A percentile compares a stretch with the other conserved stretches of the same genome.
Evolutionary conservation across 176 grass and related monocot species (phyloP).

Genomic region (Olyra latifolia): DNA sequence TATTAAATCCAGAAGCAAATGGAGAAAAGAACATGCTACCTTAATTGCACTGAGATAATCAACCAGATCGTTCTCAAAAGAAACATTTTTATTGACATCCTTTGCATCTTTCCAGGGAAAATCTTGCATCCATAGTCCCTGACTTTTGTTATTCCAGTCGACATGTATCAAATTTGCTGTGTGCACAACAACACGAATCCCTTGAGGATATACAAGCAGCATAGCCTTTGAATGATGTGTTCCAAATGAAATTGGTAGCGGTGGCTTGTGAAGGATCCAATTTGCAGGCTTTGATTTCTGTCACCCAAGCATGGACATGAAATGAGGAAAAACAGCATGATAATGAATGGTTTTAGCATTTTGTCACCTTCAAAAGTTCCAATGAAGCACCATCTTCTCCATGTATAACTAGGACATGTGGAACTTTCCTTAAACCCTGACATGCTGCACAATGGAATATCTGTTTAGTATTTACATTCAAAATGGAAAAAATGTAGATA

Average conservation of each 20-base stretch:
- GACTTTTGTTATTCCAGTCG: constrained; percentile 98
- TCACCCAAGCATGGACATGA: constrained; percentile 33
- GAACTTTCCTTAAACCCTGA: constrained; percentile 72
- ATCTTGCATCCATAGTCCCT: constrained; percentile 94
- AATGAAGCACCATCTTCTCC: constrained; percentile 74
- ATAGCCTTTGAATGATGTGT: constrained; percentile 98
- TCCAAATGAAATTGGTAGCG: constrained; percentile 93
- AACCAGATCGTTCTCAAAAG: constrained; percentile 83
- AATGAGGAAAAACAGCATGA: constrained; percentile 31
- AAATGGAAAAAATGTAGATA: constrained; percentile 9
- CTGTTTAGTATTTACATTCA: constrained; percentile 16
- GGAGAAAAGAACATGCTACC: constrained; percentile 43
- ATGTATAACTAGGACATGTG: constrained; percentile 83
- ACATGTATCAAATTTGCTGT: constrained; percentile 96
- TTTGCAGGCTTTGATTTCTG: constrained; percentile 70
- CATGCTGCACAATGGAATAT: constrained; percentile 59
- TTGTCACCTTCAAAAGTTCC: constrained; percentile 57
- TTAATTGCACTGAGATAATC: constrained; percentile 87
- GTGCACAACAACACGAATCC: constrained; percentile 87
- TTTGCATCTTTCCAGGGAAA: constrained; percentile 85
- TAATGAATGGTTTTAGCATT: neutral
- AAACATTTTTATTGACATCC: constrained; percentile 39
- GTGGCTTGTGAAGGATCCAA: constrained; percentile 88
- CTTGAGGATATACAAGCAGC: constrained; percentile 85
- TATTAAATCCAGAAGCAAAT: constrained; percentile 31